phyloP scores from a whole-genome alignment of 2,329 filamentous ascomycete genomes.

The Chalara sp. region DNA sequence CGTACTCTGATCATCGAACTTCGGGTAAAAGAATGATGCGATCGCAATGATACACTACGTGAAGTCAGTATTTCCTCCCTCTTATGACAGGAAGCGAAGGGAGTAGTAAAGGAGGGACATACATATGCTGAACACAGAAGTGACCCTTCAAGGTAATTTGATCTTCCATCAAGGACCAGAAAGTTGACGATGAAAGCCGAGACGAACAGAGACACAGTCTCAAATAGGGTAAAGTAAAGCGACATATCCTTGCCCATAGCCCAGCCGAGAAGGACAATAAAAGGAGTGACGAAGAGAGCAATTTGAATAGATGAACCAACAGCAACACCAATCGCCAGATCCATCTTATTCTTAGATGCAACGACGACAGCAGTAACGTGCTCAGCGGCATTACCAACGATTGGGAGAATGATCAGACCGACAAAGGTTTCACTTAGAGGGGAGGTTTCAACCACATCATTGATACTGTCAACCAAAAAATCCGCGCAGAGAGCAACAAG shows the following conservation, averaged over 20 bases:
- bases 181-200: constrained; percentile 84
- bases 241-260: constrained; percentile 62
- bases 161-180: constrained; percentile 75
- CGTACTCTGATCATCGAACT: constrained; percentile 38
- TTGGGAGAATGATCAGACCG: constrained; percentile 64
- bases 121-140: constrained; percentile 60
- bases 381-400: constrained; percentile 68
- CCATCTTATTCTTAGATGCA: constrained; percentile 71
- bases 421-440: constrained; percentile 59
- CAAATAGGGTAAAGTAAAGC: constrained; percentile 81
- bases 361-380: constrained; percentile 67
- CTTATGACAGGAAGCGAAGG: no score
- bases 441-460: constrained; percentile 51
- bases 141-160: constrained; percentile 80
- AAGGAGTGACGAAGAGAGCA: constrained; percentile 61
- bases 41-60: constrained; percentile 48
- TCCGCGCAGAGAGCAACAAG: constrained; percentile 64
- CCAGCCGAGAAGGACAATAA: constrained; percentile 69
- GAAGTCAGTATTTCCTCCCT: no score
- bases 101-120: no score
- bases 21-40: constrained; percentile 61
- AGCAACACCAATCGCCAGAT: constrained; percentile 65
- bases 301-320: constrained; percentile 69
- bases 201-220: constrained; percentile 81
- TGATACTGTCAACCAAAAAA: constrained; percentile 62